These are phyloP conservation scores for Blastomyces silverae DNA, from an alignment of 2,329 filamentous ascomycete species.

Conservation along the genomic window DNA sequence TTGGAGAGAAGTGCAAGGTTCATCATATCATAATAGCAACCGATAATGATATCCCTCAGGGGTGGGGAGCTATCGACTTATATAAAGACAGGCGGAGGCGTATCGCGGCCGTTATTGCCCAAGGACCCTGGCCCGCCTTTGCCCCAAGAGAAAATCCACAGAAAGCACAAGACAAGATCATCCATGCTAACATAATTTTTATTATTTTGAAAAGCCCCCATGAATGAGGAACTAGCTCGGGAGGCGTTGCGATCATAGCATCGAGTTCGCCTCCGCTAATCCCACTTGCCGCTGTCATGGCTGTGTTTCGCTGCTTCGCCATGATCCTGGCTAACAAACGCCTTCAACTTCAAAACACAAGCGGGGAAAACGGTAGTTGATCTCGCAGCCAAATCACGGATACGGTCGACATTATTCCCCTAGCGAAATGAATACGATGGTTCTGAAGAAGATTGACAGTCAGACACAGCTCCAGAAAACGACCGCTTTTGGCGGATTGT, in stretches of 20 bases:
- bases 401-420: slow-evolving; percentile 9
- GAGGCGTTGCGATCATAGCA: slow-evolving; percentile 7
- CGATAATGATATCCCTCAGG: background rate
- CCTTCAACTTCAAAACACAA: background rate
- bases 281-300: background rate
- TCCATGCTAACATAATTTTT: background rate
- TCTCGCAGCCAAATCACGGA: slow-evolving; percentile 4
- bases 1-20: background rate
- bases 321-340: background rate
- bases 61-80: background rate
- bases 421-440: slow-evolving; percentile 1
- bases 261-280: background rate
- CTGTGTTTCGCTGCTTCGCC: slow-evolving; percentile 12
- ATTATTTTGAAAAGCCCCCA: background rate
- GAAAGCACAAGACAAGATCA: background rate
- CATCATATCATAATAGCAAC: background rate
- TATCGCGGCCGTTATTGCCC: background rate
- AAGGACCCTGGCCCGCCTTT: background rate
- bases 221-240: background rate
- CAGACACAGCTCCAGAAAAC: background rate
- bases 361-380: background rate
- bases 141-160: background rate
- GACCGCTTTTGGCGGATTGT: background rate
- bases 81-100: background rate
- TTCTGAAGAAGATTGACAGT: background rate